Conservation (phyloP, 257 asterid genomes). For the Avicennia marina region DNA sequence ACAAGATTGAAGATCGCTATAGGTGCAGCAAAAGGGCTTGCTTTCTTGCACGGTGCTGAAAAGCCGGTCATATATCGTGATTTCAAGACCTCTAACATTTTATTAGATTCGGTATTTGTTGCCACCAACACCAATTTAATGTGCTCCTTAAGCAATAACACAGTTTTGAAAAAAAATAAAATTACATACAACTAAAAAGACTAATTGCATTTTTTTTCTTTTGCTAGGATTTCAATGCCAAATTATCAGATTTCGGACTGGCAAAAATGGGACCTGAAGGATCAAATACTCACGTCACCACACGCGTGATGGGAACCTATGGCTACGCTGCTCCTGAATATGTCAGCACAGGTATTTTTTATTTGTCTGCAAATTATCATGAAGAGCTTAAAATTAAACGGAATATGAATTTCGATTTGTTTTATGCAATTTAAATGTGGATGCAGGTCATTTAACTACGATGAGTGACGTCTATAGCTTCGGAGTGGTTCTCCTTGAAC, state of each 20-base stretch:
- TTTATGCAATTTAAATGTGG: neutral
- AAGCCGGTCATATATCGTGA: conserved; percentile 90
- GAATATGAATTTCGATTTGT: too few species aligned
- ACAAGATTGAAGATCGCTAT: conserved; percentile 78
- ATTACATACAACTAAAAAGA: too few species aligned
- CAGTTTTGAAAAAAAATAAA: too few species aligned
- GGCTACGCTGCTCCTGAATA: conserved; percentile 98
- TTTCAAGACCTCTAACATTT: conserved; percentile 77
- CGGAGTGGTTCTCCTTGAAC: conserved; percentile 81
- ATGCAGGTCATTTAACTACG: conserved; percentile 82
- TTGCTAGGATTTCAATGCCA: conserved; percentile 76
- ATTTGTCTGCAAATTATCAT: neutral
- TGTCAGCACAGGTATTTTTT: conserved; percentile 64
- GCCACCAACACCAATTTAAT: too few species aligned
- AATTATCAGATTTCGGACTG: conserved; percentile 83
- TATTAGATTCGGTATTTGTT: conserved; percentile 85
- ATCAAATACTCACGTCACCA: conserved; percentile 85
- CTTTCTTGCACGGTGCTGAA: conserved; percentile 79
- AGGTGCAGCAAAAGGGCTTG: conserved; percentile 93
- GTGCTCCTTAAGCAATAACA: too few species aligned
- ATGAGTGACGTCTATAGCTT: conserved; percentile 86
- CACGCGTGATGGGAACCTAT: conserved; percentile 93
- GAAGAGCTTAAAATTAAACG: too few species aligned
- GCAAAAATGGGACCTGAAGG: conserved; percentile 98
- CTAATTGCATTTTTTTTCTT: neutral